A percentile compares a stretch with the other conserved stretches of the same genome.
Conservation (phyloP, 768 basidiomycete species). For the Chlorophyllum brunneum region DNA sequence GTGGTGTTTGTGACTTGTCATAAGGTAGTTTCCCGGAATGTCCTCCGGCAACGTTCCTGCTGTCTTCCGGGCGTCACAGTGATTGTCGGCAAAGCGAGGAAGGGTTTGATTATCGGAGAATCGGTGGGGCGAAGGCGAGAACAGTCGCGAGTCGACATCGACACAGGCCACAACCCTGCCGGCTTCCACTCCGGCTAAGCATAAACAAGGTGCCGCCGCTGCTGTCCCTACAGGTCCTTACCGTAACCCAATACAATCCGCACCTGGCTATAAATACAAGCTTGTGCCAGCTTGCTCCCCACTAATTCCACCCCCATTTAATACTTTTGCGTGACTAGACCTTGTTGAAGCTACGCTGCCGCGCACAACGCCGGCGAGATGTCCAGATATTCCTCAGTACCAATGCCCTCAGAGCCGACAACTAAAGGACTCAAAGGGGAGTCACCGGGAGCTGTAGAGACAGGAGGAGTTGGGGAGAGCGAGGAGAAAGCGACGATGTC, state of each 20-base stretch:
- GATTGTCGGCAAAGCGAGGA: not conserved
- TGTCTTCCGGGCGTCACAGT: not conserved
- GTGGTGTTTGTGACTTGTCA: not conserved
- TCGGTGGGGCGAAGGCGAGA: not conserved
- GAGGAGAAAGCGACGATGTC: not conserved
- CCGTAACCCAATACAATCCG: no score
- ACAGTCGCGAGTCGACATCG: not conserved
- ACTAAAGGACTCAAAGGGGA: not conserved
- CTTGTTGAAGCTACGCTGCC: not conserved
- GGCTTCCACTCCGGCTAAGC: no score
- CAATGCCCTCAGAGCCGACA: not conserved
- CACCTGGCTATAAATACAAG: no score
- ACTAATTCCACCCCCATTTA: no score
- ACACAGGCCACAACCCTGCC: not conserved
- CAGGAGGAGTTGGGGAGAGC: not conserved
- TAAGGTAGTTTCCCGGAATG: not conserved
- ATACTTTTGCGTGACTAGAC: no score
- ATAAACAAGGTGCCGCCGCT: no score
- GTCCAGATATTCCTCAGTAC: slow-evolving; percentile 2
- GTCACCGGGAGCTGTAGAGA: not conserved
- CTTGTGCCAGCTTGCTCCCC: no score
- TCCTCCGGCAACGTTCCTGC: not conserved
- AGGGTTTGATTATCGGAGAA: not conserved
- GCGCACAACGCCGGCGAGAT: not conserved
- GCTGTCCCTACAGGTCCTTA: no score